phyloP scores from a whole-genome alignment of 2,329 filamentous ascomycete species.

The Leptographium lundbergii region DNA sequence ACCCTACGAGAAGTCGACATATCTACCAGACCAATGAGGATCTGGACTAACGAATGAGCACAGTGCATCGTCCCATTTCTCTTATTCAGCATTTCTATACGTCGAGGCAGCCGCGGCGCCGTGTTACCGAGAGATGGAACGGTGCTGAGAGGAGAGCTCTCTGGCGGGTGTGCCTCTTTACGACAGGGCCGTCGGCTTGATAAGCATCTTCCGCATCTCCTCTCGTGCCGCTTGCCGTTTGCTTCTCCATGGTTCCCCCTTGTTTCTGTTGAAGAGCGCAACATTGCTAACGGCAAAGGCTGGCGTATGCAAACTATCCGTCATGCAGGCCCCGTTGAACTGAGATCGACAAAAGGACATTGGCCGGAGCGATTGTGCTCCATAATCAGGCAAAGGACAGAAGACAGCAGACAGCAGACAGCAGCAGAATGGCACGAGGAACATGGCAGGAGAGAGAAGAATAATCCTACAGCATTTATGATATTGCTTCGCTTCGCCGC shows the following conservation, averaged over 20 bases:
- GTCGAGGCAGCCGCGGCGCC: not conserved
- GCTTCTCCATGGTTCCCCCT: not conserved
- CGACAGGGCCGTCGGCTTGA: no score
- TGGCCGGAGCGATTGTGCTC: no score
- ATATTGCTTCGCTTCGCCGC: no score
- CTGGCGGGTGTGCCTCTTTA: no score
- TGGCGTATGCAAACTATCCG: not conserved
- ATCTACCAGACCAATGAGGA: constrained; percentile 71
- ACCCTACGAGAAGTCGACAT: constrained; percentile 68
- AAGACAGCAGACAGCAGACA: not conserved
- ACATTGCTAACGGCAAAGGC: not conserved
- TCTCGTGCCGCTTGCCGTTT: not conserved
- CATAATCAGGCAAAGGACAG: no score
- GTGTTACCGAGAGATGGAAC: not conserved
- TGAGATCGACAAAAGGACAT: no score
- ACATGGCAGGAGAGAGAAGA: no score
- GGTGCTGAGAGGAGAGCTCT: not conserved
- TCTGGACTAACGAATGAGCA: constrained; percentile 41
- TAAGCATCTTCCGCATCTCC: not conserved
- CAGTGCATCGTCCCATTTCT: not conserved
- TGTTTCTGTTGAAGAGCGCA: not conserved
- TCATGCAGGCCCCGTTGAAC: no score
- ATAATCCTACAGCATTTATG: no score
- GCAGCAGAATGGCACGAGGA: no score
- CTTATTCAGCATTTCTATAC: not conserved